Conservation (phyloP, 306 rosid species). For the Ormosia semicastrata region DNA sequence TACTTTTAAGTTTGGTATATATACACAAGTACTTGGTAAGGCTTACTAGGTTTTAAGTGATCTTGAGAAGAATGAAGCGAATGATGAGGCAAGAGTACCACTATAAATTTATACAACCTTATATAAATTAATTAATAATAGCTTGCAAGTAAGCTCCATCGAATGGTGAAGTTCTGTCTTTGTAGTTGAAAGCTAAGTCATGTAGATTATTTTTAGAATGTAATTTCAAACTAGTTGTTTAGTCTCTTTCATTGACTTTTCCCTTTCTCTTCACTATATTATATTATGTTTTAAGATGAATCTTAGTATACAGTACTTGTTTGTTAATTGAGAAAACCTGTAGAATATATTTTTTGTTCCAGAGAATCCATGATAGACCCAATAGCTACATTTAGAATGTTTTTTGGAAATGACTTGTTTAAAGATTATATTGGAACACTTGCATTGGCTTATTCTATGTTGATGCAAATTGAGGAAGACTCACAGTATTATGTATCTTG, state of each 20-base stretch:
- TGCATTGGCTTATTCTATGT: too few species aligned
- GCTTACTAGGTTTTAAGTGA: conserved; percentile 73
- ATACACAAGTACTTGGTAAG: conserved; percentile 60
- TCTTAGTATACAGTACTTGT: not conserved
- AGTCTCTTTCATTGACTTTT: not conserved
- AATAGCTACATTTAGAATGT: too few species aligned
- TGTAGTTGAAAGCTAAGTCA: too few species aligned
- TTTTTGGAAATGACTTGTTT: too few species aligned
- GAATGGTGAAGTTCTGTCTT: too few species aligned
- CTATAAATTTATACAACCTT: conserved; percentile 44
- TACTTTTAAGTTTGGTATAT: not conserved
- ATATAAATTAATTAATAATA: not conserved
- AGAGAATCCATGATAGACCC: too few species aligned
- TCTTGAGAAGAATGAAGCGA: conserved; percentile 68
- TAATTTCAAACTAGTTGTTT: not conserved
- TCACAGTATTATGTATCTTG: too few species aligned
- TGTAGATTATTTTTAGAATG: too few species aligned
- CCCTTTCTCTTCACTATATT: not conserved
- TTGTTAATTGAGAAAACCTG: not conserved
- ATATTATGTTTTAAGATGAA: not conserved
- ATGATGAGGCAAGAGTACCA: conserved; percentile 54
- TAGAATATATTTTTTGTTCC: too few species aligned
- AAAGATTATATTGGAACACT: too few species aligned
- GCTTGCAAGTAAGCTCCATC: not conserved
- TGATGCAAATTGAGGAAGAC: too few species aligned